Conservation (phyloP, 2,329 filamentous ascomycete genomes). For the Bipolaris zeicola region DNA sequence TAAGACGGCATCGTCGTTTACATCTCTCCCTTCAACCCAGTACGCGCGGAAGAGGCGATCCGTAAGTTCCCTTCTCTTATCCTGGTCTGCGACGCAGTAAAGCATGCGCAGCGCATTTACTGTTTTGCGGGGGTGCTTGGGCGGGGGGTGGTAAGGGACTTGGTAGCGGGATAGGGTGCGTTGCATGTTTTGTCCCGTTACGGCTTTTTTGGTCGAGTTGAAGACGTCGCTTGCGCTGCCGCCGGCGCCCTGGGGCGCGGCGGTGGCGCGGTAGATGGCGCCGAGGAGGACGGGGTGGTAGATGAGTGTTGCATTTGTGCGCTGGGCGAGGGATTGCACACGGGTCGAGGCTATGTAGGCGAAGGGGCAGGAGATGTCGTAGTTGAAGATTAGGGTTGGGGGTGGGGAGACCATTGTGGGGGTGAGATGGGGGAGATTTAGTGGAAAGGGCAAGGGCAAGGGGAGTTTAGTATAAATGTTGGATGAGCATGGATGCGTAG, state of each 20-base stretch:
- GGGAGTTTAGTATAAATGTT: neutral
- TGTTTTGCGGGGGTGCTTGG: conserved; percentile 40
- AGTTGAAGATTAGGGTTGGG: conserved; percentile 34
- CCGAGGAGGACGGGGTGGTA: conserved; percentile 43
- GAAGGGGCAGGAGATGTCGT: conserved; percentile 47
- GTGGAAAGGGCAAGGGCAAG: neutral
- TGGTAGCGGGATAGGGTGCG: conserved; percentile 39
- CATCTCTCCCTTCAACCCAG: conserved; percentile 41
- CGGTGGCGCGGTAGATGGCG: conserved; percentile 44
- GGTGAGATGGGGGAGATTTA: neutral
- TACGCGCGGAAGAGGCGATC: conserved; percentile 40
- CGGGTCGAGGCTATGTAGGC: conserved; percentile 48
- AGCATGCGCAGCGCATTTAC: conserved; percentile 42
- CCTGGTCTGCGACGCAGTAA: conserved; percentile 27
- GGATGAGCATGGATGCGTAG: neutral
- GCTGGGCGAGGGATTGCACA: conserved; percentile 35
- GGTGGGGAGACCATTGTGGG: conserved; percentile 14
- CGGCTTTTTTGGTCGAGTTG: conserved; percentile 42
- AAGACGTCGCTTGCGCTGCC: conserved; percentile 45
- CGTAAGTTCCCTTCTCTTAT: conserved; percentile 27
- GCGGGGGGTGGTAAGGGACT: conserved; percentile 39
- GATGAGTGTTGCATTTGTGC: conserved; percentile 31
- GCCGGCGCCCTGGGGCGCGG: conserved; percentile 44
- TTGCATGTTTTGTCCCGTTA: conserved; percentile 34
- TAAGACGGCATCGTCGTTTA: conserved; percentile 28